Percentiles rank a stretch among this genome's conserved stretches.
phyloP scores from a whole-genome alignment of 208 protist species.

The Acanthamoeba castellanii region DNA sequence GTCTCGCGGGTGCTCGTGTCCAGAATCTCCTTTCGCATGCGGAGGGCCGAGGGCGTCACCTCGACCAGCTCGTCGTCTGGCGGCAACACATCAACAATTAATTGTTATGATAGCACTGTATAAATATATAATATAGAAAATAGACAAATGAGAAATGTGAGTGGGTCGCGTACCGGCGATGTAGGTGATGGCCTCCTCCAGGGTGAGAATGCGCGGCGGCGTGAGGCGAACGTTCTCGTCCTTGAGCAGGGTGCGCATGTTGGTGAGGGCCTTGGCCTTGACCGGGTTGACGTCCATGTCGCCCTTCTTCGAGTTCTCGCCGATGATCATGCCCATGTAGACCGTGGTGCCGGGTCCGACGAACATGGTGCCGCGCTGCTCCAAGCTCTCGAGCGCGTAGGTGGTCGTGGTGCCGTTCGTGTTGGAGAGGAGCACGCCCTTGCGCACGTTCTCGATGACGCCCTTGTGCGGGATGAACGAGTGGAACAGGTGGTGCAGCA shows the following conservation, averaged over 20 bases:
- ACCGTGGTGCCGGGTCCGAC: constrained; percentile 84
- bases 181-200: constrained; percentile 89
- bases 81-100: no score
- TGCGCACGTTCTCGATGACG: constrained; percentile 82
- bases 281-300: constrained; percentile 90
- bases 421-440: constrained; percentile 88
- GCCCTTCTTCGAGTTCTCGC: constrained; percentile 81
- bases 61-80: constrained; percentile 87
- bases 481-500: constrained; percentile 86
- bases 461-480: constrained; percentile 84
- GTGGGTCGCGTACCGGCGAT: constrained; percentile 85
- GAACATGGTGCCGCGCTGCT: constrained; percentile 87
- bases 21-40: constrained; percentile 85
- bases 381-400: constrained; percentile 85
- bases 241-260: constrained; percentile 84
- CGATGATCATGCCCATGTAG: constrained; percentile 91
- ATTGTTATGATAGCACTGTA: no score
- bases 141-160: no score
- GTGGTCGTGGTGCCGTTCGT: constrained; percentile 82
- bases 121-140: no score
- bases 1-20: constrained; percentile 68
- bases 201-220: constrained; percentile 80
- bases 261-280: constrained; percentile 87
- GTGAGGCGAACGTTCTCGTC: constrained; percentile 86
- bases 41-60: constrained; percentile 84